Base-by-base conservation (phyloP, 177 flowering plant species). In the Vitis hybrid region DNA sequence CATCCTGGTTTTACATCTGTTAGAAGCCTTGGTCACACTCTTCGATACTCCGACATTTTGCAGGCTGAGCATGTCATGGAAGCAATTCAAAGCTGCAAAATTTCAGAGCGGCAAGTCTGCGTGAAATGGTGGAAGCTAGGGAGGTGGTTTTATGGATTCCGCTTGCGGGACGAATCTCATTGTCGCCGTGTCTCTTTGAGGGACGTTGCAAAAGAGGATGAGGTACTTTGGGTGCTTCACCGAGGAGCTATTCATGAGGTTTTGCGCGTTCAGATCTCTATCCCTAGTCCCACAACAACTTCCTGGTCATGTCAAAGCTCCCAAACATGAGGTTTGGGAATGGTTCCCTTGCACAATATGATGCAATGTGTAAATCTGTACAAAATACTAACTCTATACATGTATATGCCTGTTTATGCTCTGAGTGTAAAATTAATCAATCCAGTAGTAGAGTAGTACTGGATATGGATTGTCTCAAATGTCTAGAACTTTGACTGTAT, bases 101-200 rank as follows among this genome's bases (percentile, higher is more conserved):
- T 93, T 69, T 81, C 85, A 19, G 88, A 89, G 19, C 82, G 94
- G 55, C 79, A 85, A 76, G 86, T 93, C 51, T 84, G 88, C 31
- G 83, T 93, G 49, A 86, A 77, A 68, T 93, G 97, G 97, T 93
- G 97, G 98, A 93, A 89, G 80, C 85, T 91, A 26, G 97, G 98
- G 3, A 80, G 94, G 65, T 91, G 92, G 94, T 81, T 82, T 39
- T 75, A 80, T 64, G 97, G 95, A 45, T 91, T 85, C 69, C 95
- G 95, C 51, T 65, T 85, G 77, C 75, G 90, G 61, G 96, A 93
- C 57, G 94, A 93, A 63, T 76, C 81, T 53, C 81, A 72, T 55
- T 79, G 75, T n/a, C 82, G 89, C 15, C 70, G 63, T 72, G 67
- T 87, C 67, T 86, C 93, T 59, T 78, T 93, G 50, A 80, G 71